phyloP scores from a whole-genome alignment of 352 stramenopile genomes.

The Phytophthora podocarpi region DNA sequence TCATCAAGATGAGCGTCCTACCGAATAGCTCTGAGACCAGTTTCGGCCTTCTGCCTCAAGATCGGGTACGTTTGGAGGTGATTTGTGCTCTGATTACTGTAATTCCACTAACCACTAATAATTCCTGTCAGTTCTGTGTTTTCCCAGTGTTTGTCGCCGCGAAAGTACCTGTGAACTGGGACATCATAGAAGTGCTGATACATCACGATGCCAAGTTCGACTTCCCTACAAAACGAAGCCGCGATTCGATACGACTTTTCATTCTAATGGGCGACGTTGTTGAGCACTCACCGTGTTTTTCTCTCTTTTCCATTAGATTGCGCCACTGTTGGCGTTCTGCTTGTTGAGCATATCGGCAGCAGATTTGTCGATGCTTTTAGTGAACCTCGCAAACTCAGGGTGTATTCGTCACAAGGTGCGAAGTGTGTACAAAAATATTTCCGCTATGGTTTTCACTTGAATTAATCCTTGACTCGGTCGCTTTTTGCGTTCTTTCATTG shows the following conservation, averaged over 20 bases:
- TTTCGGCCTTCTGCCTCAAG: conserved; percentile 20
- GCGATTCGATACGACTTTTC: conserved; percentile 12
- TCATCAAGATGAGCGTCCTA: conserved; percentile 25
- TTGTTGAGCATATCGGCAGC: not conserved
- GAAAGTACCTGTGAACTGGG: conserved; percentile 14
- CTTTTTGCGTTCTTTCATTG: no score
- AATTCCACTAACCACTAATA: not conserved
- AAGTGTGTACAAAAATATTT: no score
- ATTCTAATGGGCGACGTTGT: no score
- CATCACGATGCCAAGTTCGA: conserved; percentile 26
- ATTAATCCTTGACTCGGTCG: no score
- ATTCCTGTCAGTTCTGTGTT: not conserved
- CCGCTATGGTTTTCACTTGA: no score
- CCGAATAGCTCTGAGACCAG: conserved; percentile 10
- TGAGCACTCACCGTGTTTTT: no score
- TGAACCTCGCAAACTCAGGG: conserved; percentile 7
- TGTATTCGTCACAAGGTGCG: conserved; percentile 21
- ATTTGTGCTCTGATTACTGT: not conserved
- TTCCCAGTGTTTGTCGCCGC: conserved; percentile 13
- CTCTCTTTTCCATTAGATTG: not conserved
- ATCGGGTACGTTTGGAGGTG: conserved; percentile 3
- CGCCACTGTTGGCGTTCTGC: not conserved
- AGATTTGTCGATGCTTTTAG: conserved; percentile 4
- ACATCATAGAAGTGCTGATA: conserved; percentile 29
- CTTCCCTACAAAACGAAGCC: conserved; percentile 19